Evolutionary conservation across 345 rosid species (phyloP).

Genomic region (Trapa bicornis): DNA sequence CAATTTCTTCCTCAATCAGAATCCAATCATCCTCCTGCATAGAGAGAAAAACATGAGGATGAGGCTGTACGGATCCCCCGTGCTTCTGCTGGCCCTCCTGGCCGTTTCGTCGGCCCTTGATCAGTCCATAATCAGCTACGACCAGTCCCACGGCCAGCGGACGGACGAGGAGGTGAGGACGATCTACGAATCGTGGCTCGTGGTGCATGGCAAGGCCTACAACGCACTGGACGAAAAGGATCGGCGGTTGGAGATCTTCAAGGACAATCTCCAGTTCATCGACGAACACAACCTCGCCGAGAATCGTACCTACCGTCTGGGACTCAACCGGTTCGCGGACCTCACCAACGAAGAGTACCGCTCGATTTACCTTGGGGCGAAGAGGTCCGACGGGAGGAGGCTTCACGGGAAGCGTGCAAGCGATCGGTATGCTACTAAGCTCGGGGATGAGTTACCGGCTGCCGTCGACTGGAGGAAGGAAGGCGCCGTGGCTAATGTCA

Average conservation of each 20-base stretch:
- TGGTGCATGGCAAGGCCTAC: slow-evolving; percentile 48
- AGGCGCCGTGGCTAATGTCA: slow-evolving; percentile 65
- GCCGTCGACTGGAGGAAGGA: slow-evolving; percentile 70
- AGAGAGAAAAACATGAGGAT: neutral
- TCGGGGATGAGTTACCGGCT: slow-evolving; percentile 54
- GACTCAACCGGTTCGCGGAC: slow-evolving; percentile 81
- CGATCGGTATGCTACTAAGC: slow-evolving; percentile 37
- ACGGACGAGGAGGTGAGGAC: slow-evolving; percentile 53
- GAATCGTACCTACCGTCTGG: slow-evolving; percentile 44
- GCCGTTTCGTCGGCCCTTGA: slow-evolving; percentile 50
- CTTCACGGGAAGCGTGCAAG: slow-evolving; percentile 25
- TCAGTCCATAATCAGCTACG: slow-evolving; percentile 70
- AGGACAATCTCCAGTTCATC: slow-evolving; percentile 71
- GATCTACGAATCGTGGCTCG: slow-evolving; percentile 64
- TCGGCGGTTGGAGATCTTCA: slow-evolving; percentile 61
- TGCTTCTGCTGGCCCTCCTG: slow-evolving; percentile 29
- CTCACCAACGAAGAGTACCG: slow-evolving; percentile 87
- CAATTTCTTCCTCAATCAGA: no score
- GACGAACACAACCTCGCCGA: slow-evolving; percentile 51
- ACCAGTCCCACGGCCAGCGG: slow-evolving; percentile 41
- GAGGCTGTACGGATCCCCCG: neutral
- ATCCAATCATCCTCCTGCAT: neutral
- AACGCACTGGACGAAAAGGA: slow-evolving; percentile 61
- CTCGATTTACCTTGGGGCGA: slow-evolving; percentile 43
- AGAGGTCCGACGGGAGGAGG: slow-evolving; percentile 20